Percentiles rank a stretch among this genome's conserved stretches.
Conservation (phyloP, 1,284 basidiomycete species). For the Ustilago shanxiensis region DNA sequence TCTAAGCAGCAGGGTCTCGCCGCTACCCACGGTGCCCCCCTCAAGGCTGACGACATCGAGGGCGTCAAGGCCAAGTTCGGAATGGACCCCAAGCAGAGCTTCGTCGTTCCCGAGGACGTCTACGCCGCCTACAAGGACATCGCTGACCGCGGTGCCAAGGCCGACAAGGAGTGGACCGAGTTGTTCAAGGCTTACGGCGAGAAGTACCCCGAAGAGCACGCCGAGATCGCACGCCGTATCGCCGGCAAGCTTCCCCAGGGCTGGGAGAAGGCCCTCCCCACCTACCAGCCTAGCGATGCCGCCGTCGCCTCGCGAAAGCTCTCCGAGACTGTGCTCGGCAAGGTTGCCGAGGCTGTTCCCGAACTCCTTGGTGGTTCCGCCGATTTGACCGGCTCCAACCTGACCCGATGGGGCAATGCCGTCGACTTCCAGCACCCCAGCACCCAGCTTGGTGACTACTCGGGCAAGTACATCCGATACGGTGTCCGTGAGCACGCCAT, state of each 20-base stretch:
- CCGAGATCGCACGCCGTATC: slow-evolving; percentile 87
- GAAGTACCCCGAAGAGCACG: slow-evolving; percentile 85
- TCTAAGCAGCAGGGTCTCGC: slow-evolving; percentile 92
- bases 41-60: slow-evolving; percentile 91
- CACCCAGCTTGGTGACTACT: slow-evolving; percentile 85
- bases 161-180: slow-evolving; percentile 82
- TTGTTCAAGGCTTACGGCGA: slow-evolving; percentile 80
- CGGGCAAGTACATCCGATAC: slow-evolving; percentile 91
- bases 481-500: slow-evolving; percentile 98
- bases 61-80: slow-evolving; percentile 87
- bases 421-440: slow-evolving; percentile 89
- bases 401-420: slow-evolving; percentile 83
- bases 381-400: slow-evolving; percentile 91
- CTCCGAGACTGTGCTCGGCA: slow-evolving; percentile 87
- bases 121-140: slow-evolving; percentile 79
- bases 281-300: slow-evolving; percentile 83
- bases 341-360: slow-evolving; percentile 81
- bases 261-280: slow-evolving; percentile 88
- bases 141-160: slow-evolving; percentile 80
- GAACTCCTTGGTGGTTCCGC: slow-evolving; percentile 86
- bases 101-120: slow-evolving; percentile 82
- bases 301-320: slow-evolving; percentile 92
- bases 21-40: slow-evolving; percentile 89
- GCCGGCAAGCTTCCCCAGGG: slow-evolving; percentile 83
- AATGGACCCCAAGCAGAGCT: slow-evolving; percentile 83